Conservation (phyloP, 2,329 filamentous ascomycete species). For the Plectosphaerella cucumerina region DNA sequence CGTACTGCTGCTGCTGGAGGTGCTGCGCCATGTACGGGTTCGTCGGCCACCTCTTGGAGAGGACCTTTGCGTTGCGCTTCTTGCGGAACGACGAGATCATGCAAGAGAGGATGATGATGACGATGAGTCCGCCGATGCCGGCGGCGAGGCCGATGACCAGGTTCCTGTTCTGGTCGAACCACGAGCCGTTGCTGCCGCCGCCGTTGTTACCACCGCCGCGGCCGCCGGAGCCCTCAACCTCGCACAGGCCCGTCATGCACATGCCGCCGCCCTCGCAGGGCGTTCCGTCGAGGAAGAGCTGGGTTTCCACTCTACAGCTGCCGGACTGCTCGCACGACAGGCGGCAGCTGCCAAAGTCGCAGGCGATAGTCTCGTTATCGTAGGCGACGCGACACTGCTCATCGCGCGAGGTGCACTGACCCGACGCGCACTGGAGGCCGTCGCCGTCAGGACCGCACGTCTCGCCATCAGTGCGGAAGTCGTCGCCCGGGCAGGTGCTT, state of each 20-base stretch:
- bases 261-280: slow-evolving; percentile 67
- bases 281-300: slow-evolving; percentile 85
- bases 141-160: slow-evolving; percentile 72
- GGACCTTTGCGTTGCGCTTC: background rate
- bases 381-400: slow-evolving; percentile 77
- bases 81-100: background rate
- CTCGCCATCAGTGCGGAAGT: slow-evolving; percentile 59
- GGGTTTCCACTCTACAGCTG: slow-evolving; percentile 65
- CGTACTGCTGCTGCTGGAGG: background rate
- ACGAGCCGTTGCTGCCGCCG: slow-evolving; percentile 51
- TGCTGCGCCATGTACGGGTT: background rate
- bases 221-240: slow-evolving; percentile 10
- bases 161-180: slow-evolving; percentile 66
- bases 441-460: slow-evolving; percentile 60
- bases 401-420: slow-evolving; percentile 81
- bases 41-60: background rate
- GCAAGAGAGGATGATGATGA: slow-evolving; percentile 25
- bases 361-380: slow-evolving; percentile 75
- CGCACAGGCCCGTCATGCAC: slow-evolving; percentile 69
- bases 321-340: slow-evolving; percentile 65
- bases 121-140: slow-evolving; percentile 63
- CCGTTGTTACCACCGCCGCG: slow-evolving; percentile 58
- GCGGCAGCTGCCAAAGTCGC: slow-evolving; percentile 63
- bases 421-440: slow-evolving; percentile 69
- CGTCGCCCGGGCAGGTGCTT: slow-evolving; percentile 66